Evolutionary conservation across 495 filamentous ascomycete genomes (phyloP), one percentile per base, ranked within the genome.

Genomic region (Ramalina peruviana): DNA sequence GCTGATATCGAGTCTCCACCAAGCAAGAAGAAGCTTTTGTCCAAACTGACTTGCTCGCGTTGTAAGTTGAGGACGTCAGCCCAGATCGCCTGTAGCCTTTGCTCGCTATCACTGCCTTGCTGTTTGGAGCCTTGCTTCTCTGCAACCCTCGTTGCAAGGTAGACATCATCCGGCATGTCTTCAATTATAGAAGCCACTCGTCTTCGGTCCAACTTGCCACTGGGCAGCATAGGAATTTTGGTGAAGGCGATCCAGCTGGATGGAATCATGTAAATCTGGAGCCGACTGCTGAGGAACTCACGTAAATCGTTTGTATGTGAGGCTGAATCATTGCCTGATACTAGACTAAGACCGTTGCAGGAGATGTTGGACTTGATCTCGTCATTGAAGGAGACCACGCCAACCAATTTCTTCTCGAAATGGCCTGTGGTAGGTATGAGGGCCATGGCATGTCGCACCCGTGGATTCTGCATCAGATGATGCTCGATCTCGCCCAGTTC

Each of bases 1-100:
- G 74, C 75, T 7, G 62, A 65, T 42, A 80, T 72, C 6, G 73
- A 78, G 55, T 80, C 74, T 17, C 73, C 74, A 4, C 77, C 76
- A 17, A 74, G 65, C 17, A 62, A 43, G 61, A 80, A 72, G 57
- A 80, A 79, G 54, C 64, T 70, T 49, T 74, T 68, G 43, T 71
- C 65, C 6, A 71, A 58, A 5, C 64, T 61, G 20, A 69, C 56
- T 1, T 52, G 47, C 1, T 56, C 52, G 0, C 50, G 19, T 3
- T 53, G 27, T 1, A 68, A 38, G 36, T 69, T 66, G 11, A 75
- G 62, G 7, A 69, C 64, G 6, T 63, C 46, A 7, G 57, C 54
- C 62, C 63, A 71, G 38, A 72, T 61, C 16, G 58, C 46, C 49
- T 59, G 61, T 2, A 73, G 61, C n/a, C 26, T 51, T 40, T 36